Conservation (phyloP, 1,139 yeast species). For the Debaryomycetaceae sp. region DNA sequence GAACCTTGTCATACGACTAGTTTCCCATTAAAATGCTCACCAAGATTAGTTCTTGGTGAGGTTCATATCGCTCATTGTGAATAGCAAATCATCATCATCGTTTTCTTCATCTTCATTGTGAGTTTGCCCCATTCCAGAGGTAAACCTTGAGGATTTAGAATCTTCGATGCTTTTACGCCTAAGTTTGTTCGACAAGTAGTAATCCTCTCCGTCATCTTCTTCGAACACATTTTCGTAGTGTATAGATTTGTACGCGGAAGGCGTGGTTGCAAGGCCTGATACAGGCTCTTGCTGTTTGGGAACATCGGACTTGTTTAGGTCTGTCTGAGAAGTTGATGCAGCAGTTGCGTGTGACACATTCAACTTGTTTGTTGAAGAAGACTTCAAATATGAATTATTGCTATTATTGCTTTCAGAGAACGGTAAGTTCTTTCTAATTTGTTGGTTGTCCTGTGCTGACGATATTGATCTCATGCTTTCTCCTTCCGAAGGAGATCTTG, state of each 20-base stretch:
- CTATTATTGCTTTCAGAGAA: conserved; percentile 3
- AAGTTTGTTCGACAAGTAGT: conserved; percentile 9
- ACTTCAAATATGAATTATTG: conserved; percentile 12
- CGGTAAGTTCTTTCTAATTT: background rate
- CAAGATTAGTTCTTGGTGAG: conserved; percentile 24
- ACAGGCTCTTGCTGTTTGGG: conserved; percentile 8
- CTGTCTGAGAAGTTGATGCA: conserved; percentile 21
- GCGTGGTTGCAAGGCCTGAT: conserved; percentile 37
- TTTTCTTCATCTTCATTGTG: conserved; percentile 33
- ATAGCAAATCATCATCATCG: conserved; percentile 77
- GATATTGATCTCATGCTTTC: conserved; percentile 1
- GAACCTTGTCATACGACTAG: background rate
- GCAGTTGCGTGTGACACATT: conserved; percentile 21
- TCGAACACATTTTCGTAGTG: conserved; percentile 51
- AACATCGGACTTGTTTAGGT: conserved; percentile 10
- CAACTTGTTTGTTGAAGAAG: conserved; percentile 11
- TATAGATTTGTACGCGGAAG: conserved; percentile 33
- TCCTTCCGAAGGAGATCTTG: conserved; percentile 19
- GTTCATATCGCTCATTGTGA: conserved; percentile 90
- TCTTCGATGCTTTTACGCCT: background rate
- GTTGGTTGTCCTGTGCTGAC: background rate
- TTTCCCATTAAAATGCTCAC: background rate
- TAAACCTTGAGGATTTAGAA: background rate
- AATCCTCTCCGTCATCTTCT: conserved; percentile 40
- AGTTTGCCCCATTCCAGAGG: background rate